Base-by-base conservation (phyloP, 805 yeast genomes). In the Schizosaccharomyces cryophilus region DNA sequence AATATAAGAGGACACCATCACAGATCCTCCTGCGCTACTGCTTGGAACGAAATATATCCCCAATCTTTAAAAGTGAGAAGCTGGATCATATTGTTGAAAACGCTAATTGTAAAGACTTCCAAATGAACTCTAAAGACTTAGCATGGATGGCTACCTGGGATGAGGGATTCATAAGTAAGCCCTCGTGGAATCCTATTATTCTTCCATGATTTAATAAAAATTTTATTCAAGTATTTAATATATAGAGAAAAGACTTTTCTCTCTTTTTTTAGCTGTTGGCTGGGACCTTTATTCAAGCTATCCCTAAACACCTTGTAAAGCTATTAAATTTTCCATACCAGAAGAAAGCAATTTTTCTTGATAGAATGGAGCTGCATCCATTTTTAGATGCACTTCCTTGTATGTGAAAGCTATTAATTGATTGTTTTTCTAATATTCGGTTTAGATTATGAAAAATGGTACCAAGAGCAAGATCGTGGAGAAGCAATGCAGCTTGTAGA, bases 11-110 rank as follows among this genome's bases (percentile, higher is more conserved):
- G 62, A 64, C 71, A 6, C 69, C 75, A 4, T 80, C 79, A 0
- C 82, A 78, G 64, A 66, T 79, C 1, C 69, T 77, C 61, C 70
- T 79, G 54, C 69, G 73, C 55, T 79, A 45, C 26, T 45, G 51
- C 51, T 24, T 45, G 21, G 26, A 45, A 24, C 21, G 26, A 17
- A 24, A 24, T 6, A 24, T 45, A 5, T 45, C 51, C 13, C 51
- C 51, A 45, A 45, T 45, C 6, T 45, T 45, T 24, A 45, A n/a
- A n/a, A 24, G 26, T 45, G 7, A 4, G 17, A 19, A n/a, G 17
- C 1, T 45, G 9, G 51, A 19, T 4, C 51, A 17, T 45, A 45
- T 45, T 24, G 4, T 2, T 17, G 51, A 45, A 24, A 45, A 45
- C 17, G 26, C 13, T n/a, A 17, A 17, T n/a, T n/a, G 26, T 4